Conservation (phyloP, 441 rosid genomes). For the Jatropha multifida region DNA sequence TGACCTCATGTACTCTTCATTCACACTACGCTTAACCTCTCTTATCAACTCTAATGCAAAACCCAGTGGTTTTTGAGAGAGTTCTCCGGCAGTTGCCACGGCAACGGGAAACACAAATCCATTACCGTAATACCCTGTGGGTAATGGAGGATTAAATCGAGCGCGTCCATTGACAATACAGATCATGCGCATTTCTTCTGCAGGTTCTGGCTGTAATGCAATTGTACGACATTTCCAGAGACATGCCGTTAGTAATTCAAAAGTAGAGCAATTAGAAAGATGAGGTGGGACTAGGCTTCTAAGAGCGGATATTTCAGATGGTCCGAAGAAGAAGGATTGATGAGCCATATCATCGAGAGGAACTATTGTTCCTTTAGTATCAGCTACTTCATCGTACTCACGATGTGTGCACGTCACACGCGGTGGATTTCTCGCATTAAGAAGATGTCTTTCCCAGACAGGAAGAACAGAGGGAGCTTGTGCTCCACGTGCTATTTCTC, state of each 20-base stretch:
- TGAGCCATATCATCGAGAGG: background rate
- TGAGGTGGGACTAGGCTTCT: constrained; percentile 24
- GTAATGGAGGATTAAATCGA: constrained; percentile 32
- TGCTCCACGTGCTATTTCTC: constrained; percentile 42
- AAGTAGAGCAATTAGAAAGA: constrained; percentile 23
- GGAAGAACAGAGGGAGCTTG: constrained; percentile 33
- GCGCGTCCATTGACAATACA: constrained; percentile 24
- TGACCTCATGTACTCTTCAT: constrained; percentile 32
- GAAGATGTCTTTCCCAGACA: constrained; percentile 35
- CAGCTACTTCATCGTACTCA: constrained; percentile 27
- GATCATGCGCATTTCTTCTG: constrained; percentile 35
- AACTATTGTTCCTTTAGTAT: background rate
- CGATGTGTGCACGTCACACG: constrained; percentile 30
- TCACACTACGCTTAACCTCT: constrained; percentile 28
- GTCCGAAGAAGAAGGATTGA: constrained; percentile 37
- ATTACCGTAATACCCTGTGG: constrained; percentile 39
- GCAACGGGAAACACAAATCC: constrained; percentile 34
- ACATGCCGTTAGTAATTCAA: constrained; percentile 38
- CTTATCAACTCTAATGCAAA: constrained; percentile 31
- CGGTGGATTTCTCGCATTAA: constrained; percentile 27
- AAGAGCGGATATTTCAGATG: constrained; percentile 24
- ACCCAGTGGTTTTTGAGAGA: constrained; percentile 28
- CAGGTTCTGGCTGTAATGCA: constrained; percentile 31
- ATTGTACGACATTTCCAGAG: constrained; percentile 45
- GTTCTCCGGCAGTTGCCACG: constrained; percentile 22